phyloP scores from a whole-genome alignment of 1,139 yeast species.

The Taphrina pruni region DNA sequence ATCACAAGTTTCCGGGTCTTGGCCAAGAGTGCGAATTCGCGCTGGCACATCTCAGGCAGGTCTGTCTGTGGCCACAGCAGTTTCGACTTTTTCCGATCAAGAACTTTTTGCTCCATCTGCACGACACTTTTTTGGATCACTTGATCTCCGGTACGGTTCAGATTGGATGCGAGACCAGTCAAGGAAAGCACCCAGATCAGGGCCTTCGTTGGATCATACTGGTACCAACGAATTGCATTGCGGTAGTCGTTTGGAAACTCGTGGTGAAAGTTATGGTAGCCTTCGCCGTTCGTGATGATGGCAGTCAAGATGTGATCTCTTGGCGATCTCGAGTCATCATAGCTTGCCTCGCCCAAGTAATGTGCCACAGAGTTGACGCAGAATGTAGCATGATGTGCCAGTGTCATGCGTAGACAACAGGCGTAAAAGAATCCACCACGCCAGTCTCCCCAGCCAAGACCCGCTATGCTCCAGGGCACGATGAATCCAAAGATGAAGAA shows the following conservation, averaged over 20 bases:
- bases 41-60: slow-evolving; percentile 89
- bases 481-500: slow-evolving; percentile 72
- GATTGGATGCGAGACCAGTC: slow-evolving; percentile 84
- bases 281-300: slow-evolving; percentile 95
- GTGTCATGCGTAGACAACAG: slow-evolving; percentile 79
- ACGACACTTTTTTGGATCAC: slow-evolving; percentile 95
- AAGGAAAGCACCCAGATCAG: slow-evolving; percentile 72
- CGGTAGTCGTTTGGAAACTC: slow-evolving; percentile 98
- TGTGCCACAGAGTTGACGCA: slow-evolving; percentile 98
- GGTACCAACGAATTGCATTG: slow-evolving; percentile 97
- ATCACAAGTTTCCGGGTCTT: slow-evolving; percentile 69
- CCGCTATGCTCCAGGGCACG: slow-evolving; percentile 77
- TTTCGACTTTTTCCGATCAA: slow-evolving; percentile 75
- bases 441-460: slow-evolving; percentile 84
- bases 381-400: slow-evolving; percentile 96
- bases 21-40: slow-evolving; percentile 74
- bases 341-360: slow-evolving; percentile 97
- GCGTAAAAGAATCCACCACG: slow-evolving; percentile 92
- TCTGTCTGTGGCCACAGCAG: slow-evolving; percentile 86
- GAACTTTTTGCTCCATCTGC: slow-evolving; percentile 95
- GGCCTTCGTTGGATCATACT: slow-evolving; percentile 94
- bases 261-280: slow-evolving; percentile 98
- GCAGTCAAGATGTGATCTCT: slow-evolving; percentile 96
- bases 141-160: slow-evolving; percentile 90
- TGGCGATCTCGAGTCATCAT: slow-evolving; percentile 92